Conservation (phyloP, 352 stramenopile species). For the Blastocystis sp. region DNA sequence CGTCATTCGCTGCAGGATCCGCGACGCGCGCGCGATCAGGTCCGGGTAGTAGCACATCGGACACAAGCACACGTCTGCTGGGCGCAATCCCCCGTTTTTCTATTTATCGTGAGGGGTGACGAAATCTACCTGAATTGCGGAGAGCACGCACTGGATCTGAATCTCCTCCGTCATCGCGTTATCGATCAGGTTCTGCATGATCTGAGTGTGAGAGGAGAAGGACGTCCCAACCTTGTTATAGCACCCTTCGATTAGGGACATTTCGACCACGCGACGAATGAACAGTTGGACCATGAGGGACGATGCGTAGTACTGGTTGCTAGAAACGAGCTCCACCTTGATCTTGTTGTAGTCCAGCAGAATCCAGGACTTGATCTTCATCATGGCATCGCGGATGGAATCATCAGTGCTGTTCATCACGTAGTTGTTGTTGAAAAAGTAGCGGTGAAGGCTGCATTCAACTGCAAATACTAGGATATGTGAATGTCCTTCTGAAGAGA, state of each 20-base stretch:
- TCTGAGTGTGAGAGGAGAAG: neutral
- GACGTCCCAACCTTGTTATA: neutral
- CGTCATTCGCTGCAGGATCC: neutral
- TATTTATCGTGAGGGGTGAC: neutral
- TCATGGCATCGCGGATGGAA: slow-evolving; percentile 16
- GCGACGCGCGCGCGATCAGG: neutral
- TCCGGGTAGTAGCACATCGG: slow-evolving; percentile 45
- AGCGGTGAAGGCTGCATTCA: neutral
- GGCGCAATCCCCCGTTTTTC: slow-evolving; percentile 16
- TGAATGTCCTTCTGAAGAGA: slow-evolving; percentile 23
- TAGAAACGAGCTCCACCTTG: neutral
- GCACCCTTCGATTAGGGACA: slow-evolving; percentile 53
- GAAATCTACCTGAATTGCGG: slow-evolving; percentile 27
- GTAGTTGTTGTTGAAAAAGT: slow-evolving; percentile 70
- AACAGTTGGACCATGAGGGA: slow-evolving; percentile 58
- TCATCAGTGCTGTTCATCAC: slow-evolving; percentile 25
- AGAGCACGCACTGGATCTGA: slow-evolving; percentile 28
- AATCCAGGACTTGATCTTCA: slow-evolving; percentile 27
- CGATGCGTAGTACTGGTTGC: slow-evolving; percentile 32
- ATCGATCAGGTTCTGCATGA: slow-evolving; percentile 39
- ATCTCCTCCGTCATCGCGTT: slow-evolving; percentile 44
- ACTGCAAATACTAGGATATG: slow-evolving; percentile 33
- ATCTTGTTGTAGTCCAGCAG: slow-evolving; percentile 7
- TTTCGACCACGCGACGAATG: slow-evolving; percentile 60
- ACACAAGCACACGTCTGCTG: slow-evolving; percentile 25